Conservation (phyloP, 176 grass and related monocot genomes). For the Typha latifolia region DNA sequence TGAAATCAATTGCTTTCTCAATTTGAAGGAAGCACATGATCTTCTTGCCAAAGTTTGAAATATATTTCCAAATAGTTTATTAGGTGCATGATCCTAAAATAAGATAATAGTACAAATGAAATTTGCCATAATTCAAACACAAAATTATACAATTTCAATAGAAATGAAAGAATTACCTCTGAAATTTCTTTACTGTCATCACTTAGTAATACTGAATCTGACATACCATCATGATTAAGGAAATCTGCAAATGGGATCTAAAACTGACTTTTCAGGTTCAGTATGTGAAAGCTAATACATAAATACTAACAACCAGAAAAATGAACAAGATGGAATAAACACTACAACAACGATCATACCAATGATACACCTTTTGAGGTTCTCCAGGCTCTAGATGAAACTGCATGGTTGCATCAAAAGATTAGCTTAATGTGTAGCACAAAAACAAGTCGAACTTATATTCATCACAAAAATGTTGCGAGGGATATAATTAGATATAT, state of each 20-base stretch:
- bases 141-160: not conserved
- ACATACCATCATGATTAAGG: constrained; percentile 60
- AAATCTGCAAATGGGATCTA: constrained; percentile 98
- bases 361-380: constrained; percentile 54
- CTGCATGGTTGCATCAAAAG: constrained; percentile 35
- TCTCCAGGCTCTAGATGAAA: constrained; percentile 73
- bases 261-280: constrained; percentile 28
- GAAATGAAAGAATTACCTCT: constrained; percentile 39
- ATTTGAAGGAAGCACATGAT: not conserved
- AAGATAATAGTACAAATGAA: not conserved
- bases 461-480: too few species aligned
- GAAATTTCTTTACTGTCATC: constrained; percentile 47
- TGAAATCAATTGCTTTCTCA: not conserved
- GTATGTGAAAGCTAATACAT: not conserved
- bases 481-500: too few species aligned
- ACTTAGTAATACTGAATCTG: constrained; percentile 39
- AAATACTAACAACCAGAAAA: not conserved
- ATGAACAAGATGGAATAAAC: constrained; percentile 6
- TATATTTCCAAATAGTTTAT: not conserved
- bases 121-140: not conserved
- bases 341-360: constrained; percentile 36
- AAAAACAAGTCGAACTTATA: not conserved
- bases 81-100: not conserved
- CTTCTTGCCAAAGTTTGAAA: not conserved
- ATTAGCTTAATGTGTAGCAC: constrained; percentile 7